Percentiles rank a stretch among this genome's conserved stretches.
Conservation (phyloP, 2,329 filamentous ascomycete species). For the Phialophora verrucosa region DNA sequence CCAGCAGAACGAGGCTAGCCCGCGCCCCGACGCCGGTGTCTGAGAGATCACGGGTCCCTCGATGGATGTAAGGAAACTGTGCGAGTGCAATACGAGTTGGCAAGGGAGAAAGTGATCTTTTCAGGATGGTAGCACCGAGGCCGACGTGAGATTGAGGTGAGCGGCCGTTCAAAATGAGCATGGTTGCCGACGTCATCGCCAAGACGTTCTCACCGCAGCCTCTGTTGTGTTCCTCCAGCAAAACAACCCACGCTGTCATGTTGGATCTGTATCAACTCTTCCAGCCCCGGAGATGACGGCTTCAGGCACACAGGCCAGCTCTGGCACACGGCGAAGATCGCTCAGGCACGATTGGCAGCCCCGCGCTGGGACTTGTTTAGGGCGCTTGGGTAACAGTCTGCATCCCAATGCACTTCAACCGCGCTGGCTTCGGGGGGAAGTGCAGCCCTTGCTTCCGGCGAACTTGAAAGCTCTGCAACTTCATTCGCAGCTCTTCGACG, state of each 20-base stretch:
- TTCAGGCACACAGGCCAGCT: constrained; percentile 9
- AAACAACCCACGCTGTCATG: background rate
- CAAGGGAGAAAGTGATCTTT: background rate
- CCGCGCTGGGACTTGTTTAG: constrained; percentile 30
- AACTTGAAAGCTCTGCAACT: constrained; percentile 24
- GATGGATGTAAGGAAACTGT: background rate
- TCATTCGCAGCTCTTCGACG: constrained; percentile 31
- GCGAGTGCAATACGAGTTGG: constrained; percentile 3
- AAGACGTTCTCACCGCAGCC: constrained; percentile 11
- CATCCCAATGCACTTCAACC: constrained; percentile 33
- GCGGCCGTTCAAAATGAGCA: background rate
- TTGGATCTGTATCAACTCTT: background rate
- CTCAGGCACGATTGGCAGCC: constrained; percentile 29
- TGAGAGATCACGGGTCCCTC: background rate
- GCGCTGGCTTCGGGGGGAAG: constrained; percentile 35
- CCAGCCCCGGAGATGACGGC: background rate
- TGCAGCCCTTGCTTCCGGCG: constrained; percentile 34
- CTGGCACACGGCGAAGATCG: constrained; percentile 22
- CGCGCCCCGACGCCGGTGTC: background rate
- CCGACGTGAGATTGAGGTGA: background rate
- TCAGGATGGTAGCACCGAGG: background rate
- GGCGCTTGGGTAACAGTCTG: constrained; percentile 32
- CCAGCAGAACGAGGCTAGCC: constrained; percentile 9
- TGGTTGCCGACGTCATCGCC: constrained; percentile 26
- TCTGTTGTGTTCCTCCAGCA: background rate